Base-by-base conservation (phyloP, 768 basidiomycete species). In the Cubamyces lactineus region DNA sequence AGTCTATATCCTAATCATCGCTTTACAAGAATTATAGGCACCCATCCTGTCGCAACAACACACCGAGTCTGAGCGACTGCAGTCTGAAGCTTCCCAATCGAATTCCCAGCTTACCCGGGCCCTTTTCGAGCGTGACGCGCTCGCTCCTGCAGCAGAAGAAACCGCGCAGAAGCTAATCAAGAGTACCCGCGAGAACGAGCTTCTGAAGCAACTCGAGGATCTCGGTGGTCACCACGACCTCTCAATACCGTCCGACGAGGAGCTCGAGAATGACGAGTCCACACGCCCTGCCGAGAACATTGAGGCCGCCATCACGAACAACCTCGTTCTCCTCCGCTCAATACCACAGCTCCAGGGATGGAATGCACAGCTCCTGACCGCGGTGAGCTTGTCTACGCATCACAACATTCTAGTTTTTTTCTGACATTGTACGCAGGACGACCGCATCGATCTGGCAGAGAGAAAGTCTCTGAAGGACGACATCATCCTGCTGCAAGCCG, bases 11-110 rank as follows among this genome's bases (percentile, higher is more conserved):
- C 59, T 40, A 38, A 41, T 61, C 21, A 3, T 43, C 30, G 26
- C 17, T 49, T 66, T 7, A 52, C 54, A 53, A 1, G 49, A 17
- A 21, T 62, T 40, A 4, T 65, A 97, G 95, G 94, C 94, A 15
- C 96, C 96, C 11, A 81, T 94, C 24, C 81, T 99, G 8, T 86
- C 89, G 16, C 91, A 96, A 73, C 96, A 98, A 76, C 88, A 92
- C 19, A 79, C 80, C 4, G 96, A 98, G 74, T 95, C 96, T 71
- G 90, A 92, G 66, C 88, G 92, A n/a, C 78, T 95, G 12, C 86
- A 87, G 67, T 82, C 84, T 2, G 94, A 96, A 72, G 87, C 92
- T 3, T 78, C 86, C 28, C 87, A 93, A 53, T 86, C 98, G 24
- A 87, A 91, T 1, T 79, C 84, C 13, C 92, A 96, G 64, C 85